Evolutionary conservation across 2,329 filamentous ascomycete genomes (phyloP).

Genomic region (Ceratocystis colombiana): DNA sequence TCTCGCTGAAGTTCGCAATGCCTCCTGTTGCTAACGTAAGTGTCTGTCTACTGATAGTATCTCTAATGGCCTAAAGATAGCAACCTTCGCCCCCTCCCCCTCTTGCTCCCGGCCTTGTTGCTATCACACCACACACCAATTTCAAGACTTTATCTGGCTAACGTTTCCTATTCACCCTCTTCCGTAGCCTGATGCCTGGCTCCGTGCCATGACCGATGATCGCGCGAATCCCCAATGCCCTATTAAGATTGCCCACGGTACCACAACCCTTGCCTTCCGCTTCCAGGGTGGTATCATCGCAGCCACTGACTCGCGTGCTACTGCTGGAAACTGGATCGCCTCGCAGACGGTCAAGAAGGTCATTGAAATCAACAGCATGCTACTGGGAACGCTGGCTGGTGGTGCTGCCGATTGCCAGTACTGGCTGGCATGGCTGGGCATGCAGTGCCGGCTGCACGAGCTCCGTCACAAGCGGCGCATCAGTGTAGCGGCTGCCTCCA

Average conservation of each 20-base stretch:
- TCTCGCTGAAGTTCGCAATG: slow-evolving; percentile 89
- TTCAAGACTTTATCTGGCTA: not conserved
- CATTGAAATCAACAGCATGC: slow-evolving; percentile 90
- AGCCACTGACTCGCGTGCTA: slow-evolving; percentile 92
- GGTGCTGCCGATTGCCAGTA: slow-evolving; percentile 99
- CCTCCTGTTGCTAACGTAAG: slow-evolving; percentile 82
- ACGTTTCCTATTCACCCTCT: slow-evolving; percentile 16
- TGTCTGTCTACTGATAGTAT: not conserved
- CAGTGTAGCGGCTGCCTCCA: slow-evolving; percentile 90
- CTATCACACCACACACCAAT: not conserved
- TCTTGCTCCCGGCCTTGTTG: slow-evolving; percentile 4
- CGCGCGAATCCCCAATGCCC: slow-evolving; percentile 91
- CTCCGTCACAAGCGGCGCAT: slow-evolving; percentile 98
- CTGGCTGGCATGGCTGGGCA: slow-evolving; percentile 97
- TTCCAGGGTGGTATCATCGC: slow-evolving; percentile 99
- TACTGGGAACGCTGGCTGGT: slow-evolving; percentile 96
- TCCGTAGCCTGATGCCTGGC: slow-evolving; percentile 73
- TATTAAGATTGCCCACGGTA: slow-evolving; percentile 99
- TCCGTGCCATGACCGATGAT: slow-evolving; percentile 95
- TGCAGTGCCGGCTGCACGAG: slow-evolving; percentile 98
- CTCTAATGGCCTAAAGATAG: not conserved
- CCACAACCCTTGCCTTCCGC: slow-evolving; percentile 92
- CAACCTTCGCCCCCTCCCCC: slow-evolving; percentile 24
- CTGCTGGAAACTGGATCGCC: slow-evolving; percentile 97
- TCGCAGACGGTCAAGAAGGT: slow-evolving; percentile 99